phyloP scores from a whole-genome alignment of 352 stramenopile genomes.

The Phytophthora idaei region DNA sequence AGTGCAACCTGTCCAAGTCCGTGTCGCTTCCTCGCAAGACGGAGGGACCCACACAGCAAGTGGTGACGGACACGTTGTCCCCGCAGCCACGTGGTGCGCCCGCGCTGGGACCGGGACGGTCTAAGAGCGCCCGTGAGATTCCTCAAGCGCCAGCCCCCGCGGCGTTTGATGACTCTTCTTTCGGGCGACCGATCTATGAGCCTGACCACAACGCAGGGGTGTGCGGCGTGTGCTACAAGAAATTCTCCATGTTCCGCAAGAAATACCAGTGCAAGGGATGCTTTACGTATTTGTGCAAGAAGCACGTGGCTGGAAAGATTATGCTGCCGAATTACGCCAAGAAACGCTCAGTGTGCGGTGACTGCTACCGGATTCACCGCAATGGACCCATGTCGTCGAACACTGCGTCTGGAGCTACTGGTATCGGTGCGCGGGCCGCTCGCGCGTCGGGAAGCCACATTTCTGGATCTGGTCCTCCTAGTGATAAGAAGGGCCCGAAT shows the following conservation, averaged over 20 bases:
- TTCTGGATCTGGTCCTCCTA: conserved; percentile 28
- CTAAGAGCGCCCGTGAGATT: conserved; percentile 29
- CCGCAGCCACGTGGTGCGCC: conserved; percentile 11
- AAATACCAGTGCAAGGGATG: conserved; percentile 89
- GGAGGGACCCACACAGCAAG: conserved; percentile 3
- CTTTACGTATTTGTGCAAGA: conserved; percentile 76
- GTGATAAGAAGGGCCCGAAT: conserved; percentile 35
- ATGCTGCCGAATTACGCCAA: conserved; percentile 61
- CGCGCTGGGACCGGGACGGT: conserved; percentile 19
- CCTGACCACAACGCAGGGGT: conserved; percentile 60
- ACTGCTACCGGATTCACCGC: conserved; percentile 76
- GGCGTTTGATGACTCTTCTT: conserved; percentile 32
- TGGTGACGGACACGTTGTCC: conserved; percentile 37
- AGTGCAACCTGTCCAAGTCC: conserved; percentile 37
- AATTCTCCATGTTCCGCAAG: conserved; percentile 87
- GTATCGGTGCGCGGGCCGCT: conserved; percentile 24
- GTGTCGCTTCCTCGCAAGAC: conserved; percentile 25
- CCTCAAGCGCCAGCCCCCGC: conserved; percentile 6
- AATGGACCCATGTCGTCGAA: conserved; percentile 55
- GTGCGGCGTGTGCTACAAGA: conserved; percentile 86
- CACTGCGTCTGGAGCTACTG: conserved; percentile 19
- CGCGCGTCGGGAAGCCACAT: conserved; percentile 30
- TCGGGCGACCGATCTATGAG: conserved; percentile 47
- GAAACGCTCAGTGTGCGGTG: conserved; percentile 76
- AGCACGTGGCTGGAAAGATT: conserved; percentile 81